phyloP scores from a whole-genome alignment of 768 basidiomycete genomes.

The Naganishia onofrii region DNA sequence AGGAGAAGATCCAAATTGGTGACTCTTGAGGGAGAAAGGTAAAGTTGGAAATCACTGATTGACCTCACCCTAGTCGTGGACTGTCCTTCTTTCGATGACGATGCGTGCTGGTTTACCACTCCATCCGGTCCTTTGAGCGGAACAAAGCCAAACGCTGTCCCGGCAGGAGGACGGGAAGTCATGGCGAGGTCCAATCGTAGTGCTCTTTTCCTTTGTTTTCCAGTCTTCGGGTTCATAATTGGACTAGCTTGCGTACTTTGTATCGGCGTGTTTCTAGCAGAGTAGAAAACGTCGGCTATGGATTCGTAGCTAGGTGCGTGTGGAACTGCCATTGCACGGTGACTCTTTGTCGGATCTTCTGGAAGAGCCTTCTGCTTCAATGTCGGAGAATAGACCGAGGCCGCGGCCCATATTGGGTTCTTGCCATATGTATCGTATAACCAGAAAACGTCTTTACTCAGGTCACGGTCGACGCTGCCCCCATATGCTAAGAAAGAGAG shows the following conservation, averaged over 20 bases:
- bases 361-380: background rate
- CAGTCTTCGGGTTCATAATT: background rate
- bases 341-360: conserved; percentile 17
- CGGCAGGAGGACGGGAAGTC: conserved; percentile 1
- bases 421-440: background rate
- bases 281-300: conserved; percentile 46
- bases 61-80: conserved; percentile 36
- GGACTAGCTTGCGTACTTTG: conserved; percentile 10
- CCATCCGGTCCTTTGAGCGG: conserved; percentile 4
- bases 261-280: conserved; percentile 39
- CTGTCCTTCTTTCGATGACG: conserved; percentile 33
- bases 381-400: conserved; percentile 24
- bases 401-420: conserved; percentile 6
- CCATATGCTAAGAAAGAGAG: background rate
- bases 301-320: conserved; percentile 34
- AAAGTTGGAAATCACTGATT: conserved; percentile 46
- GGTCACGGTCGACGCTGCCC: conserved; percentile 15
- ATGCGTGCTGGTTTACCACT: background rate
- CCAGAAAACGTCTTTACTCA: conserved; percentile 28
- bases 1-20: conserved; percentile 44
- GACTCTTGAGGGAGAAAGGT: conserved; percentile 47
- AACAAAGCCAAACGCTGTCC: conserved; percentile 1
- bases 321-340: conserved; percentile 5
- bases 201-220: conserved; percentile 1
- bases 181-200: conserved; percentile 7